Base-by-base conservation (phyloP, 768 basidiomycete species). In the Cystofilobasidium ferigula region DNA sequence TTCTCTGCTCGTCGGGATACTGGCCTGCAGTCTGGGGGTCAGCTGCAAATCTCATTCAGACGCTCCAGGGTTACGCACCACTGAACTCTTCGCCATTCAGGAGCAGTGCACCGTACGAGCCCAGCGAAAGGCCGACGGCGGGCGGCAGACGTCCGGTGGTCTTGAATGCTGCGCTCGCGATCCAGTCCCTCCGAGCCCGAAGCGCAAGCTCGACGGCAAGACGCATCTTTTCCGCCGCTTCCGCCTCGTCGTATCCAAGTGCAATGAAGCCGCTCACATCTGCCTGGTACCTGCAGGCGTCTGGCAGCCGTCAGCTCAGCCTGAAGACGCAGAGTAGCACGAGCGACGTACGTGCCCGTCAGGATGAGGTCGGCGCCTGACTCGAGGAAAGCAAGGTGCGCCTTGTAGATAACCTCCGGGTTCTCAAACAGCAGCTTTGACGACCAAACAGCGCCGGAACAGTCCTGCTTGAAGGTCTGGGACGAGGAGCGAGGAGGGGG, bases 71-170 rank as follows among this genome's bases (percentile, higher is more conserved):
- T 8, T 18, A 20, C 56, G 3, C 0, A 61, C 43, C 47, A 20
- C 43, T 60, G 42, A 38, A 68, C 69, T 69, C 61, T 61, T 85
- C 80, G 24, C 76, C 75, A 0, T 84, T 83, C 9, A 74, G 72
- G 20, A 87, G 77, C 6, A 81, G 84, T 1, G 86, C 85, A 42
- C 88, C 87, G 71, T 82, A 88, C 0, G 86, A 84, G 22, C 88
- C 88, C 34, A 89, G 75, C 7, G 86, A 88, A 6, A 91, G 78
- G 3, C 82, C 85, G 40, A 89, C 80, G 32, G 76, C 78, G 82
- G 18, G 81, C 77, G 43, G 35, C 42, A 13, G 74, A 72, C 14
- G 71, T 71, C 70, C 83, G 81, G 0, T 83, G 84, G 24, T 82
- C 81, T 14, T 74, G 74, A 61, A 67, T 2, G 53, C 28, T 10